phyloP scores from a whole-genome alignment of 176 grass and related monocot genomes.

The Avena insularis region DNA sequence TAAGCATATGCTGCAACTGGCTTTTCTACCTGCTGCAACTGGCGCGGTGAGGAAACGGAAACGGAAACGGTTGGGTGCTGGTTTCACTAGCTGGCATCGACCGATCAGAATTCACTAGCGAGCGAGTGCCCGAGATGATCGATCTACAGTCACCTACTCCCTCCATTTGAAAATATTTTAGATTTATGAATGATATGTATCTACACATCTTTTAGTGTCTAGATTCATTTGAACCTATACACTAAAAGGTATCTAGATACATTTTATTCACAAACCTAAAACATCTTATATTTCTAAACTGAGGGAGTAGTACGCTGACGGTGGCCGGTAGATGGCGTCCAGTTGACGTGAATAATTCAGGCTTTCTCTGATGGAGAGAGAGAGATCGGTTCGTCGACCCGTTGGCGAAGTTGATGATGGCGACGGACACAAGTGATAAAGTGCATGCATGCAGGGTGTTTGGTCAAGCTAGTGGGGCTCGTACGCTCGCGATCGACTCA shows the following conservation, averaged over 20 bases:
- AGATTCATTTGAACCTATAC: too few species aligned
- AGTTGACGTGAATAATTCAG: conserved; percentile 33
- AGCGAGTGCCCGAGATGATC: neutral
- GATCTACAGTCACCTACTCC: neutral
- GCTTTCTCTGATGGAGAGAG: neutral
- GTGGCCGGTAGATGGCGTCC: neutral
- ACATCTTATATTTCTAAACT: too few species aligned
- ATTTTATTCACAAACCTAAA: too few species aligned
- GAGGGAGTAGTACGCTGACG: neutral
- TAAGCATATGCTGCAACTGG: neutral
- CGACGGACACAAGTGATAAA: neutral
- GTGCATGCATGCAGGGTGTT: neutral
- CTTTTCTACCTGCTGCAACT: neutral
- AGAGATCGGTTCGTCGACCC: neutral
- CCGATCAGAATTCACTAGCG: neutral
- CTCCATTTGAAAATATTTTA: too few species aligned
- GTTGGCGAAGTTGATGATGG: neutral
- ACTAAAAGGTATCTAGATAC: too few species aligned
- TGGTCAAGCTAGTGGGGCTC: conserved; percentile 11
- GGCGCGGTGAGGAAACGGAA: neutral
- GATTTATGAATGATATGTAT: too few species aligned
- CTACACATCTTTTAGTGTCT: too few species aligned
- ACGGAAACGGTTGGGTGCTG: neutral
- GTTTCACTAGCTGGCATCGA: conserved; percentile 11
- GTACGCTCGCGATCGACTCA: neutral